Percentiles rank a stretch among this genome's conserved stretches.
phyloP scores from a whole-genome alignment of 768 basidiomycete species.

The Boletus sensibilis region DNA sequence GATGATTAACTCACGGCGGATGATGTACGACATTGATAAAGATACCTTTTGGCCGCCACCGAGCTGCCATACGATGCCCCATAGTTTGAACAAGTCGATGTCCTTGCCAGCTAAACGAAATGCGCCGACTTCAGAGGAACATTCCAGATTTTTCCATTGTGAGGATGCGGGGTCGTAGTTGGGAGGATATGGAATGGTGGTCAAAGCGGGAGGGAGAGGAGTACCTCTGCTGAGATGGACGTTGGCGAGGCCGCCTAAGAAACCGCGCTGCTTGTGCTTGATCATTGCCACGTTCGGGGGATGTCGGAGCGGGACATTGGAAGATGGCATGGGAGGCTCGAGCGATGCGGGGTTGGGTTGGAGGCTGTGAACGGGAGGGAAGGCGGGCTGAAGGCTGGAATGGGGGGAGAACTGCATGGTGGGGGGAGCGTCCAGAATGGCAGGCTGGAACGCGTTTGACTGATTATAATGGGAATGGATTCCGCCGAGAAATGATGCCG shows the following conservation, averaged over 20 bases:
- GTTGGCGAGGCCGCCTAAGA: slow-evolving; percentile 58
- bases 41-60: slow-evolving; percentile 66
- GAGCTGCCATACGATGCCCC: slow-evolving; percentile 54
- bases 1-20: slow-evolving; percentile 14
- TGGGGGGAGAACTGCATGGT: slow-evolving; percentile 45
- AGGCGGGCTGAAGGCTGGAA: slow-evolving; percentile 46
- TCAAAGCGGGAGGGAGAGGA: slow-evolving; percentile 77
- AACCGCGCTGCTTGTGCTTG: slow-evolving; percentile 58
- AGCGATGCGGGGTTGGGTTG: slow-evolving; percentile 38
- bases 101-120: slow-evolving; percentile 73
- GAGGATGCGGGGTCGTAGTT: slow-evolving; percentile 63
- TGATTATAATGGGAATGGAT: slow-evolving; percentile 38
- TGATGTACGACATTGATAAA: slow-evolving; percentile 17
- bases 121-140: slow-evolving; percentile 56
- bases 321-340: slow-evolving; percentile 45
- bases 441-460: slow-evolving; percentile 35
- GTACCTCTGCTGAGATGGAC: slow-evolving; percentile 54
- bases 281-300: slow-evolving; percentile 34
- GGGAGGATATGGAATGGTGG: slow-evolving; percentile 53
- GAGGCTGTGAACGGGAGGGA: slow-evolving; percentile 38
- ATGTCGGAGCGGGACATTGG: slow-evolving; percentile 39
- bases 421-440: slow-evolving; percentile 39
- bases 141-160: slow-evolving; percentile 65
- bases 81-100: slow-evolving; percentile 73
- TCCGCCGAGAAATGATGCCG: slow-evolving; percentile 68